These are phyloP conservation scores for Suhomyces bolitotheri DNA, from an alignment of 1,139 yeast genomes.

Conservation along the genomic window DNA sequence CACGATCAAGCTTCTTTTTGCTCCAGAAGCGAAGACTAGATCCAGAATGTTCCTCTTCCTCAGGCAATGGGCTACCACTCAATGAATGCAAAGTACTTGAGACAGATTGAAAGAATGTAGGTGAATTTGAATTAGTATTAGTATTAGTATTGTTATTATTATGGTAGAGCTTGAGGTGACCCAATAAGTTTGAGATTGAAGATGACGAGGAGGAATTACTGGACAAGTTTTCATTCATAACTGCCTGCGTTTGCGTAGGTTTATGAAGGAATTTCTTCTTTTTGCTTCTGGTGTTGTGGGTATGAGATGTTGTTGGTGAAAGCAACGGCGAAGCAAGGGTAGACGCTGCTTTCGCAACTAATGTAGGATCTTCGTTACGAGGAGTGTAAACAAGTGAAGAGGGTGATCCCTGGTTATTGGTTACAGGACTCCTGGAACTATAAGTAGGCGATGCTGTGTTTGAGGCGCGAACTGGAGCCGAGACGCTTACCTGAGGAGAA, in stretches of 20 bases:
- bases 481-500: conserved; percentile 6
- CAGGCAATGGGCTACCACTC: conserved; percentile 7
- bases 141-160: too few species aligned
- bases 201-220: conserved; percentile 21
- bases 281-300: conserved; percentile 2
- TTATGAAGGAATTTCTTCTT: conserved; percentile 11
- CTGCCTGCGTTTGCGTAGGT: conserved; percentile 6
- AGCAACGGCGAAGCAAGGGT: conserved; percentile 13
- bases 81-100: conserved; percentile 8
- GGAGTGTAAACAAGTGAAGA: conserved; percentile 2
- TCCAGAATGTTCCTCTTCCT: conserved; percentile 6
- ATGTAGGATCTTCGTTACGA: neutral
- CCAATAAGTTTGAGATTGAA: conserved; percentile 30
- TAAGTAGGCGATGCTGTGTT: conserved; percentile 3
- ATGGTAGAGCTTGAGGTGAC: conserved; percentile 26
- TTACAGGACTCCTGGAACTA: neutral
- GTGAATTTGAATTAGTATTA: conserved; percentile 6
- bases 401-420: conserved; percentile 4
- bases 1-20: conserved; percentile 14
- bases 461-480: conserved; percentile 4
- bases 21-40: conserved; percentile 17
- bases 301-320: conserved; percentile 11
- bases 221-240: conserved; percentile 6
- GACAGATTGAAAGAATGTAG: conserved; percentile 2
- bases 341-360: conserved; percentile 10